A percentile compares a stretch with the other conserved stretches of the same genome.
These are phyloP conservation scores for Bruguiera gymnorhiza DNA, from an alignment of 345 rosid genomes.

Conservation along the genomic window DNA sequence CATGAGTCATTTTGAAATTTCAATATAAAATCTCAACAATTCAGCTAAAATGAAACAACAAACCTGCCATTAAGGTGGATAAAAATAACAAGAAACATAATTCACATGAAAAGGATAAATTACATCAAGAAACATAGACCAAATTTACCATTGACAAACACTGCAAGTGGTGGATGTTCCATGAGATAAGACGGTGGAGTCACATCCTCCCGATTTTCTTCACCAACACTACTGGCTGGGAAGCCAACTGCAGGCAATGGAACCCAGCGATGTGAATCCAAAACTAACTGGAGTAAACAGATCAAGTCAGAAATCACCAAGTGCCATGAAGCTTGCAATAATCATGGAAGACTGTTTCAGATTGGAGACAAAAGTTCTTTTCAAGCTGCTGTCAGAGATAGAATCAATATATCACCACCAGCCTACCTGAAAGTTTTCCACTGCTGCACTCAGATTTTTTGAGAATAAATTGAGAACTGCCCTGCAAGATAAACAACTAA, in stretches of 20 bases:
- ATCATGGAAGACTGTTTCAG: neutral
- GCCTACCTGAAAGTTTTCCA: slow-evolving; percentile 82
- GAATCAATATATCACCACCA: neutral
- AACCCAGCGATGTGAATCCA: slow-evolving; percentile 98
- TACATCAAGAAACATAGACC: slow-evolving; percentile 4
- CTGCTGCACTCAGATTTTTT: slow-evolving; percentile 76
- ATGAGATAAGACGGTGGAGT: slow-evolving; percentile 88
- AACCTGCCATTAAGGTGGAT: neutral
- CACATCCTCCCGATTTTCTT: slow-evolving; percentile 80
- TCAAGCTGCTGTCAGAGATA: slow-evolving; percentile 5
- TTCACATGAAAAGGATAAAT: neutral
- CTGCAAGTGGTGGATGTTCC: slow-evolving; percentile 99
- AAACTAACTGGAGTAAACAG: slow-evolving; percentile 67
- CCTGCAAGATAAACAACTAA: slow-evolving; percentile 43
- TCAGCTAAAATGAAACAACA: neutral
- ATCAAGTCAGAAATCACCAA: slow-evolving; percentile 26
- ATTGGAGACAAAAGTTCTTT: neutral
- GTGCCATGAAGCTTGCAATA: slow-evolving; percentile 8
- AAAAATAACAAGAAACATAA: neutral
- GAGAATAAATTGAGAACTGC: slow-evolving; percentile 87
- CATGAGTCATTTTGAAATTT: neutral
- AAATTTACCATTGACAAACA: slow-evolving; percentile 75
- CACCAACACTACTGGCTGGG: slow-evolving; percentile 51
- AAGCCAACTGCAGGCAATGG: slow-evolving; percentile 89
- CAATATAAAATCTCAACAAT: neutral